A percentile compares a stretch with the other conserved stretches of the same genome.
phyloP scores from a whole-genome alignment of 1,284 basidiomycete genomes.

The Rhodotorula sp. region DNA sequence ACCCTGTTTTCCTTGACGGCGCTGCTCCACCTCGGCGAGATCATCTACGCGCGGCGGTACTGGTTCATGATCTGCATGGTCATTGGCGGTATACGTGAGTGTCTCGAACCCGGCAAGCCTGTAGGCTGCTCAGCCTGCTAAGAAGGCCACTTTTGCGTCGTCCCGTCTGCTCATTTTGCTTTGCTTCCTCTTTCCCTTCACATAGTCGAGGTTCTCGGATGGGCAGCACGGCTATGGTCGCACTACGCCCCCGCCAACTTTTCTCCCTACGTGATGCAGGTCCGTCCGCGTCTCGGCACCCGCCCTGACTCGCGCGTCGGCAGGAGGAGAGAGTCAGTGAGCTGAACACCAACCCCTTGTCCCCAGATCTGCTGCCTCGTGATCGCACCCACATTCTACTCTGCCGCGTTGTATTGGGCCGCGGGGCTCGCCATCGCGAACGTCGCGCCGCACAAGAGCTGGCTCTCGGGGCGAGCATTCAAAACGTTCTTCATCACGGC shows the following conservation, averaged over 20 bases:
- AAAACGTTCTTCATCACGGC: slow-evolving; percentile 49
- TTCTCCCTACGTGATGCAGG: slow-evolving; percentile 14
- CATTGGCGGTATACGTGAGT: slow-evolving; percentile 8
- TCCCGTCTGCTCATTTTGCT: not conserved
- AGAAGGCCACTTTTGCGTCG: too few species aligned
- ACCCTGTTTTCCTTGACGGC: not conserved
- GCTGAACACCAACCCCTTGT: not conserved
- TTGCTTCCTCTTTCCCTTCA: not conserved
- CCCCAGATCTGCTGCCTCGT: slow-evolving; percentile 41
- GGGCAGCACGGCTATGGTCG: slow-evolving; percentile 10
- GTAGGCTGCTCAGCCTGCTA: not conserved
- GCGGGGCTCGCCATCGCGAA: slow-evolving; percentile 48
- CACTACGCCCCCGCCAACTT: slow-evolving; percentile 7
- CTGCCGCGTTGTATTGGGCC: slow-evolving; percentile 47
- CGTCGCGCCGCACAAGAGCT: slow-evolving; percentile 43
- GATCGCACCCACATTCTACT: slow-evolving; percentile 50
- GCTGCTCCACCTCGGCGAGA: slow-evolving; percentile 9
- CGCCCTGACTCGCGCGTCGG: not conserved
- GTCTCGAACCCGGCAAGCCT: too few species aligned
- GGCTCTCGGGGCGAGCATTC: slow-evolving; percentile 47
- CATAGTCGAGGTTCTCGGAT: slow-evolving; percentile 27
- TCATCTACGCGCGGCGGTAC: slow-evolving; percentile 2
- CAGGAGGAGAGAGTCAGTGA: not conserved
- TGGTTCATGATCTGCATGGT: slow-evolving; percentile 17
- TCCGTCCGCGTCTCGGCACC: not conserved